Conservation (phyloP, 1,284 basidiomycete genomes). For the Puccinia hordei region DNA sequence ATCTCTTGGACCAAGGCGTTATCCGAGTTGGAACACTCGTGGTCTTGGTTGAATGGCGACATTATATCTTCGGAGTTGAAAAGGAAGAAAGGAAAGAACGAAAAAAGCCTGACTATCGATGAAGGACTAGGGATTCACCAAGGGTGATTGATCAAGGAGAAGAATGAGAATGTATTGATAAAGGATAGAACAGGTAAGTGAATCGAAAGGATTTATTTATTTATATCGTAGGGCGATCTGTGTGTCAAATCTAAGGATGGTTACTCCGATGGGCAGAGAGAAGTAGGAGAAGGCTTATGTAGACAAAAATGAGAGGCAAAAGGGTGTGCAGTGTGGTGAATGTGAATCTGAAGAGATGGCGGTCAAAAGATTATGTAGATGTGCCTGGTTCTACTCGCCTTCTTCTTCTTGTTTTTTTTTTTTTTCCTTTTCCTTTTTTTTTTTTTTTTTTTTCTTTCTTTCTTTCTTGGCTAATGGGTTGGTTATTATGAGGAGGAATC, state of each 20-base stretch:
- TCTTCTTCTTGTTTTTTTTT: no score
- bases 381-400: neutral
- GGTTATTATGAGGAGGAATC: neutral
- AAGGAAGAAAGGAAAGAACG: no score
- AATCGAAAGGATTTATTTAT: neutral
- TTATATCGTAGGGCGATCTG: no score
- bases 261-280: neutral
- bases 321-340: neutral
- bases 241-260: neutral
- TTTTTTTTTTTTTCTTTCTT: neutral
- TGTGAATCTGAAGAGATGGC: slow-evolving; percentile 8
- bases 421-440: no score
- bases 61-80: neutral
- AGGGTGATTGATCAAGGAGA: neutral
- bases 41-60: neutral
- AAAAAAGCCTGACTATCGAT: neutral
- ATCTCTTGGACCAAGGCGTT: neutral
- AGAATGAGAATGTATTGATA: neutral
- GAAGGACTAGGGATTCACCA: no score
- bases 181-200: neutral
- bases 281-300: no score
- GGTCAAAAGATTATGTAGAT: neutral
- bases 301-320: neutral
- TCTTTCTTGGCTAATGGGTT: neutral
- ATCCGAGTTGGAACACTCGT: neutral